A percentile compares a stretch with the other conserved stretches of the same genome.
Evolutionary conservation across 352 stramenopile species (phyloP).

Genomic region (Phytophthora niederhauseri): DNA sequence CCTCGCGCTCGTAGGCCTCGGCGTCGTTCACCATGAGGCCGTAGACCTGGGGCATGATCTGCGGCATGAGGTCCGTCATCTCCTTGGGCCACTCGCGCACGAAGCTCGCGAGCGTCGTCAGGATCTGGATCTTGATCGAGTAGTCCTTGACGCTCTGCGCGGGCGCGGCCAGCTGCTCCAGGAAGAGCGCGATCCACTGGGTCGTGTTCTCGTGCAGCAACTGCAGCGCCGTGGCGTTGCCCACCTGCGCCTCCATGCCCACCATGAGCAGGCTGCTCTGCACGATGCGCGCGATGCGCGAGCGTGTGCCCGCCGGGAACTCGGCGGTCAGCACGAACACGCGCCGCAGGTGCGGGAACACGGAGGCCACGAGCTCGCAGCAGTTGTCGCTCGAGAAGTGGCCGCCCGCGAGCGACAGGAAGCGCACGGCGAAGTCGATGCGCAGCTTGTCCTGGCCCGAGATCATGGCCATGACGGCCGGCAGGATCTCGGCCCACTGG

Average conservation of each 20-base stretch:
- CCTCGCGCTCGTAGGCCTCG: slow-evolving; percentile 56
- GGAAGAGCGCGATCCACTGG: slow-evolving; percentile 76
- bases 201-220: slow-evolving; percentile 70
- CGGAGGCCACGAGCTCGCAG: slow-evolving; percentile 71
- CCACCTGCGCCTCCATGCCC: slow-evolving; percentile 84
- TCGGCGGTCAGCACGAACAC: slow-evolving; percentile 55
- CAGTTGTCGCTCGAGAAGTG: slow-evolving; percentile 85
- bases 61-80: slow-evolving; percentile 71
- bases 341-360: slow-evolving; percentile 77
- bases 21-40: slow-evolving; percentile 51
- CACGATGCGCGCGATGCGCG: slow-evolving; percentile 72
- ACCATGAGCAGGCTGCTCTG: slow-evolving; percentile 82
- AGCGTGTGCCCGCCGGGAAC: slow-evolving; percentile 58
- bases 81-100: slow-evolving; percentile 85
- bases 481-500: slow-evolving; percentile 81
- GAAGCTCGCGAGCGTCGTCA: slow-evolving; percentile 77
- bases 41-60: slow-evolving; percentile 79
- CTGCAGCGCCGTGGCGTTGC: slow-evolving; percentile 57
- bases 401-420: slow-evolving; percentile 70
- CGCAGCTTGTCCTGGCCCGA: slow-evolving; percentile 52
- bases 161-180: slow-evolving; percentile 51
- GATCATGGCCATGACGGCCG: slow-evolving; percentile 65
- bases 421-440: slow-evolving; percentile 77
- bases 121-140: slow-evolving; percentile 78
- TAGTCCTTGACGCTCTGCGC: slow-evolving; percentile 63